Conservation (phyloP, 176 grass and related monocot genomes). For the Microstegium vimineum region DNA sequence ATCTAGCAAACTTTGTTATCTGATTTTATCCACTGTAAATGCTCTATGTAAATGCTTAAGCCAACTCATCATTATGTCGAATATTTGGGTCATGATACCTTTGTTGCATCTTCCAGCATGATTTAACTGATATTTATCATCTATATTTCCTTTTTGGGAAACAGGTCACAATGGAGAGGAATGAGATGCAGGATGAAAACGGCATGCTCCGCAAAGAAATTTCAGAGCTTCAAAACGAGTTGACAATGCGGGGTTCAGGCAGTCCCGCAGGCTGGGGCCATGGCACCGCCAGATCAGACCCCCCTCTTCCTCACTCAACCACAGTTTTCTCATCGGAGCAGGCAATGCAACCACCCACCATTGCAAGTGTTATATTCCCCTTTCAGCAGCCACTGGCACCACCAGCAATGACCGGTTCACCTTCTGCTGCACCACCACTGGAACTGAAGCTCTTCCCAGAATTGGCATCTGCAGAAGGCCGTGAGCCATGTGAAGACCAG, state of each 20-base stretch:
- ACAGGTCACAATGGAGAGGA: constrained; percentile 71
- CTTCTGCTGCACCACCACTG: constrained; percentile 22
- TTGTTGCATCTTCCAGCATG: background rate
- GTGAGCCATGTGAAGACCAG: constrained; percentile 13
- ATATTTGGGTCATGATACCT: background rate
- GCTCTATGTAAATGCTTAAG: background rate
- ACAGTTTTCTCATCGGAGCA: constrained; percentile 28
- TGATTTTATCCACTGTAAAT: no score
- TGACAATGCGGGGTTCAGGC: constrained; percentile 7
- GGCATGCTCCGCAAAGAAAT: constrained; percentile 48
- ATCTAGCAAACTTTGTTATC: background rate
- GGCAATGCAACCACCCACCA: constrained; percentile 22
- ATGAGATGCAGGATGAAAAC: constrained; percentile 77
- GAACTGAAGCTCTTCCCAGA: constrained; percentile 82
- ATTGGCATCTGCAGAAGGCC: background rate
- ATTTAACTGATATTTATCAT: background rate
- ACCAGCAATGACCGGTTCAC: background rate
- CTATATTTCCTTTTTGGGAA: background rate
- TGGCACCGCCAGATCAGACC: background rate
- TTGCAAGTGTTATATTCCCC: constrained; percentile 30
- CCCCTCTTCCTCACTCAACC: background rate
- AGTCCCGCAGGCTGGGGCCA: constrained; percentile 23
- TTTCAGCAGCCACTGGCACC: constrained; percentile 41
- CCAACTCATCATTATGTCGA: background rate
- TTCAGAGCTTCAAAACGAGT: constrained; percentile 51